These are phyloP conservation scores for Clitopilus hobsonii DNA, from an alignment of 768 basidiomycete species.

Conservation along the genomic window DNA sequence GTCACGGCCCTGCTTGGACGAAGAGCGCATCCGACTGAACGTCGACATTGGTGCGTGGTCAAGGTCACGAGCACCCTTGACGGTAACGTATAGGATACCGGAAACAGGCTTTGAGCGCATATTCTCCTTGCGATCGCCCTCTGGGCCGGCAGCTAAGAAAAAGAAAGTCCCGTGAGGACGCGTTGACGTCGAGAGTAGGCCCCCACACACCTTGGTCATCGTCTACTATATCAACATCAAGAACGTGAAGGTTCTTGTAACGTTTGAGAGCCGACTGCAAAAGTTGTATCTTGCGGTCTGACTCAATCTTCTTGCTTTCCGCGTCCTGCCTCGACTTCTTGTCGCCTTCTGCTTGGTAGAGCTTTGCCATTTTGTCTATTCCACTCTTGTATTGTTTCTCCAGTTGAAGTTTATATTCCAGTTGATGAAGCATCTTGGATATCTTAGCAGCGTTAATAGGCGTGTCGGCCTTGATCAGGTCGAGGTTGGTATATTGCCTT, in stretches of 20 bases:
- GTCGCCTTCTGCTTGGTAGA: conserved; percentile 96
- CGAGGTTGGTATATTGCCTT: conserved; percentile 79
- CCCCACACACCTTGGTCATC: conserved; percentile 65
- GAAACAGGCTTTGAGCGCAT: conserved; percentile 91
- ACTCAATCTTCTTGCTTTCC: conserved; percentile 90
- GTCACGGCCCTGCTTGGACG: conserved; percentile 76
- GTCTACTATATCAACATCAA: conserved; percentile 86
- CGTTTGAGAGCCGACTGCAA: conserved; percentile 88
- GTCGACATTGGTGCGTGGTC: conserved; percentile 84
- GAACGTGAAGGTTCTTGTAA: conserved; percentile 92
- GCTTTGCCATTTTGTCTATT: conserved; percentile 97
- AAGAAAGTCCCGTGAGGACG: background rate
- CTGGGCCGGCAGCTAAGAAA: conserved; percentile 33
- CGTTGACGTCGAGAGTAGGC: background rate
- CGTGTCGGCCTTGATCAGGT: conserved; percentile 96
- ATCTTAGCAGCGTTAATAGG: conserved; percentile 96
- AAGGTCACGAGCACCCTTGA: conserved; percentile 89
- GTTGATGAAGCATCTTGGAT: conserved; percentile 94
- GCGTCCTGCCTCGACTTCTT: conserved; percentile 93
- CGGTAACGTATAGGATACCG: conserved; percentile 83
- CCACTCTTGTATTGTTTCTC: conserved; percentile 98
- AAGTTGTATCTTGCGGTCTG: conserved; percentile 94
- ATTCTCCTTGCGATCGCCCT: conserved; percentile 89
- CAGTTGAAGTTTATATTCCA: conserved; percentile 98
- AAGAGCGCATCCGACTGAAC: conserved; percentile 56